Percentiles rank a stretch among this genome's conserved stretches.
Evolutionary conservation across 176 grass and related monocot species (phyloP).

Genomic region (Coix lacrymajobi): DNA sequence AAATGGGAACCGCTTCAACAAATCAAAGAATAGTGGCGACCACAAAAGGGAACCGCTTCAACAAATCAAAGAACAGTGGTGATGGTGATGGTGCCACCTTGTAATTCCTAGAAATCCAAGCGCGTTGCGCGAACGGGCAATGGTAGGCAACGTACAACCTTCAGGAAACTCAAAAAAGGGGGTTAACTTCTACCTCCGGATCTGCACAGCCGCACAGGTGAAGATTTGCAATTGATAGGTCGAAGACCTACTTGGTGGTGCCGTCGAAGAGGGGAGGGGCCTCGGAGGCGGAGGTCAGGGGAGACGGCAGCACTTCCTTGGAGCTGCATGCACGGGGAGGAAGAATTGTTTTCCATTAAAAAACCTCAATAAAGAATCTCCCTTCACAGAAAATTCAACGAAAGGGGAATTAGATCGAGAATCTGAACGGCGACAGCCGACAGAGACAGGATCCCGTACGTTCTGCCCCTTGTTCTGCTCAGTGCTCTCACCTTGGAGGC

Average conservation of each 20-base stretch:
- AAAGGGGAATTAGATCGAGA: background rate
- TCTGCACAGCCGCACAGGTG: background rate
- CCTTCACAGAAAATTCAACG: background rate
- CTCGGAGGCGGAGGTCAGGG: slow-evolving; percentile 54
- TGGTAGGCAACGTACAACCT: slow-evolving; percentile 77
- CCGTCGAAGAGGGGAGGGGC: slow-evolving; percentile 77
- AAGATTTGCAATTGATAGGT: background rate
- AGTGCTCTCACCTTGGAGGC: slow-evolving; percentile 30
- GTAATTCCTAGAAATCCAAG: slow-evolving; percentile 78
- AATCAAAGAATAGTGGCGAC: too few relatives aligned
- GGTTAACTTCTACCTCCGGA: background rate
- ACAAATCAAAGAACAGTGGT: background rate
- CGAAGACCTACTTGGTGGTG: slow-evolving; percentile 52
- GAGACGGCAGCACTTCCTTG: slow-evolving; percentile 51
- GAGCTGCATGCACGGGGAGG: slow-evolving; percentile 26
- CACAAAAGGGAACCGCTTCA: background rate
- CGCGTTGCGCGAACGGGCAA: slow-evolving; percentile 78
- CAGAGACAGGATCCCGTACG: background rate
- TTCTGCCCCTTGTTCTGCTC: background rate
- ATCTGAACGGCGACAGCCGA: background rate
- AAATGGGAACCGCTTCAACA: background rate
- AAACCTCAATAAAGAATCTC: background rate
- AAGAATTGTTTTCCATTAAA: background rate
- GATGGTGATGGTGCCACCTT: slow-evolving; percentile 39
- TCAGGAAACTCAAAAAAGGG: background rate